phyloP scores from a whole-genome alignment of 768 basidiomycete species.

The Floccularia luteovirens region DNA sequence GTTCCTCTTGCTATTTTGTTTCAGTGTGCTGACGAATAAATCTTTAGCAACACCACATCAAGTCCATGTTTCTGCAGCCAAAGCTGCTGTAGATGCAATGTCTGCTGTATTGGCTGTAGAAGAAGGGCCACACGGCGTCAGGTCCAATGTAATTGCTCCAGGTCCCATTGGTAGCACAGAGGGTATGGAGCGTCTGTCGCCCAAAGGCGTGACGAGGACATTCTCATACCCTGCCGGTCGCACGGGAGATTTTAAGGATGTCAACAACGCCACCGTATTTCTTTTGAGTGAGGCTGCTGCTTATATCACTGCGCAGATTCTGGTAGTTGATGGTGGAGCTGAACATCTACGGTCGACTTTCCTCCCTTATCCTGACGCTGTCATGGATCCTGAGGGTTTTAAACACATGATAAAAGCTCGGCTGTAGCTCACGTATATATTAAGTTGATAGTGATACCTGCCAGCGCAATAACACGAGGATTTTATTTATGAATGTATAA shows the following conservation, averaged over 20 bases:
- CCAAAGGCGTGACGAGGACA: slow-evolving; percentile 13
- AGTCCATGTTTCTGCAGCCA: slow-evolving; percentile 91
- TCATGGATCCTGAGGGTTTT: slow-evolving; percentile 52
- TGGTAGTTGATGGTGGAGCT: slow-evolving; percentile 61
- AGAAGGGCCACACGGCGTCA: slow-evolving; percentile 91
- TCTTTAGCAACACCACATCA: slow-evolving; percentile 71
- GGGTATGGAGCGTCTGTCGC: slow-evolving; percentile 53
- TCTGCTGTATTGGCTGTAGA: slow-evolving; percentile 85
- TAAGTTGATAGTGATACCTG: neutral
- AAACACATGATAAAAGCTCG: slow-evolving; percentile 44
- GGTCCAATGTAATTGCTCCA: slow-evolving; percentile 82
- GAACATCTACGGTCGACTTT: slow-evolving; percentile 42
- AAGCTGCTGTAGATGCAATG: slow-evolving; percentile 88
- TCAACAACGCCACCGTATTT: slow-evolving; percentile 69
- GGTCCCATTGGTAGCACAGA: slow-evolving; percentile 80
- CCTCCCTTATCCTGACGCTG: slow-evolving; percentile 56
- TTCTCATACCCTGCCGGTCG: slow-evolving; percentile 34
- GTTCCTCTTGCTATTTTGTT: slow-evolving; percentile 9
- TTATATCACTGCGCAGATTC: slow-evolving; percentile 70
- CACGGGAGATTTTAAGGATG: slow-evolving; percentile 49
- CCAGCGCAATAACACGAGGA: too few species aligned
- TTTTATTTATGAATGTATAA: neutral
- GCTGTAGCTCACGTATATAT: slow-evolving; percentile 15
- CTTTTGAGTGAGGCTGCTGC: slow-evolving; percentile 77
- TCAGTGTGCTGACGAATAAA: slow-evolving; percentile 7